Base-by-base conservation (phyloP, 2,329 filamentous ascomycete genomes). In the Penicillium sp. region DNA sequence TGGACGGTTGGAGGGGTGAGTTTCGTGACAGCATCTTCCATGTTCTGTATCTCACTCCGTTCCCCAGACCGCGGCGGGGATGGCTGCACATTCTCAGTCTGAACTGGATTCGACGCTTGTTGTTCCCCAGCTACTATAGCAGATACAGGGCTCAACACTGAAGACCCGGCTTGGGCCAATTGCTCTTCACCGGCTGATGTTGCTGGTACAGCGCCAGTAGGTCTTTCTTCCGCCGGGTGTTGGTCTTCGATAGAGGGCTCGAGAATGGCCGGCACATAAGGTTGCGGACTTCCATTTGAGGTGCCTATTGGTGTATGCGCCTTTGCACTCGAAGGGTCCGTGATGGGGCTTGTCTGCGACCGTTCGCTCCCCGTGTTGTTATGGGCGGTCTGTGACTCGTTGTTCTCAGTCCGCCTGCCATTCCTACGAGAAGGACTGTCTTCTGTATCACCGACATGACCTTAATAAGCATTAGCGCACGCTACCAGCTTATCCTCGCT, bases 401-500 rank as follows among this genome's bases (percentile, higher is more conserved):
- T 22, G 12, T 44, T 46, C 34, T 30, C 39, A 25, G 31, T 12
- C 34, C 22, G 49, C 16, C 38, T 16, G 9, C 38, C 14, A 16
- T 41, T 51, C 30, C 22, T 36, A 36, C 43, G 39, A 13, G 50
- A 45, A 6, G 54, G 51, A 16, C 29, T 52, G 28, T 49, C 43
- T 14, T 37, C 22, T 34, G 28, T 28, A 28, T 35, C 34, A 16
- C 41, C 39, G 3, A 52, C 45, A 33, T 53, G 46, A 37, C 55
- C 60, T 63, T 52, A 16, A 19, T n/a, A 22, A 31, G 39, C 2
- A 44, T 59, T 41, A 61, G 52, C 35, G 48, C 29, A 38, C 14
- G 29, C 7, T 28, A 14, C 16, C 38, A 9, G 25, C 12, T 16
- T 27, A 27, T 4, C 10, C 22, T 19, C 49, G 25, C 11, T 29